phyloP scores from a whole-genome alignment of 1,284 basidiomycete species.

The Ustilago tritici region DNA sequence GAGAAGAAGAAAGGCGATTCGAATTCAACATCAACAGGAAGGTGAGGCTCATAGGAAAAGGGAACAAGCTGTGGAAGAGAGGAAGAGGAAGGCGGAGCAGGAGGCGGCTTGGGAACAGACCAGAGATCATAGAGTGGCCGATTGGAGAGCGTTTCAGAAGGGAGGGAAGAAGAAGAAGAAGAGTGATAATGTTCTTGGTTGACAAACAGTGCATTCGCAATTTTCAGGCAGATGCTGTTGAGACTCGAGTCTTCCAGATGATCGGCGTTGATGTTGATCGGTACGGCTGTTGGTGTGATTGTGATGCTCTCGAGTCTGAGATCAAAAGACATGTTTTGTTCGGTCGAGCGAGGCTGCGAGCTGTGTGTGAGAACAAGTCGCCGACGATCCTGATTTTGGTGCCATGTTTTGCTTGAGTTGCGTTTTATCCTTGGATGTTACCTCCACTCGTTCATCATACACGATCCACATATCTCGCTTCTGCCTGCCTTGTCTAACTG shows the following conservation, averaged over 20 bases:
- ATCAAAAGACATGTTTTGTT: too few species aligned
- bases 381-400: not conserved
- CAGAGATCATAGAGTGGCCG: conserved; percentile 64
- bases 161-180: conserved; percentile 63
- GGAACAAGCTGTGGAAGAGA: conserved; percentile 71
- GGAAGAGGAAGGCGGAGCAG: conserved; percentile 70
- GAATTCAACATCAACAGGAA: conserved; percentile 73
- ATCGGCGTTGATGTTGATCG: not conserved
- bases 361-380: not conserved
- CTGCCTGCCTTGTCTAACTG: not conserved
- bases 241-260: not conserved
- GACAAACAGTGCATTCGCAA: not conserved
- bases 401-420: not conserved
- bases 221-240: not conserved
- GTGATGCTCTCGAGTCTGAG: not conserved
- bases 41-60: conserved; percentile 73
- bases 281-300: not conserved
- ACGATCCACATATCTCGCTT: conserved; percentile 1
- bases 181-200: conserved; percentile 56
- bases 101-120: conserved; percentile 73
- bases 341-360: not conserved
- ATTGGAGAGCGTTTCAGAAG: conserved; percentile 65
- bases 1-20: conserved; percentile 70
- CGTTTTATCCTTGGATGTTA: not conserved
- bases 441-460: not conserved